Conservation (phyloP, 1,284 basidiomycete genomes). For the Tylopilus microsporus region DNA sequence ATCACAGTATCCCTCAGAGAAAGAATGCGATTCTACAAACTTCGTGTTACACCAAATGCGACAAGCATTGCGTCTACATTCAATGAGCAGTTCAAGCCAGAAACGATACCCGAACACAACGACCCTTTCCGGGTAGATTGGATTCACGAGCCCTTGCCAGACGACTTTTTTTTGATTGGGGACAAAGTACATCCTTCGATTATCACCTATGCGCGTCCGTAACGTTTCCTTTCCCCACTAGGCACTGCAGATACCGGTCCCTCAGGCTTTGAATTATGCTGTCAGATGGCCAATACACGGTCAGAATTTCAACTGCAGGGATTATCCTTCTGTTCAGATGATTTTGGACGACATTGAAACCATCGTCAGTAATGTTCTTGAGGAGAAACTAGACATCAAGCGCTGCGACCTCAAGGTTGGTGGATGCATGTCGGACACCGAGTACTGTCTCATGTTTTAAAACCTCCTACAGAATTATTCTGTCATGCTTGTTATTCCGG, state of each 20-base stretch:
- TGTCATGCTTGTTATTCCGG: slow-evolving; percentile 87
- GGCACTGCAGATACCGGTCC: slow-evolving; percentile 71
- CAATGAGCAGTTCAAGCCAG: slow-evolving; percentile 71
- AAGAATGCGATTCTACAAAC: slow-evolving; percentile 84
- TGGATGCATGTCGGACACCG: background rate
- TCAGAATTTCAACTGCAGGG: slow-evolving; percentile 72
- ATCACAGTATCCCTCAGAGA: slow-evolving; percentile 74
- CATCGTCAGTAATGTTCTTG: slow-evolving; percentile 60
- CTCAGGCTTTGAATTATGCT: slow-evolving; percentile 59
- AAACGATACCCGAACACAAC: slow-evolving; percentile 76
- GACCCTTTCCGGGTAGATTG: slow-evolving; percentile 80
- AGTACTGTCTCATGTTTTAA: background rate
- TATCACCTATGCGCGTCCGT: slow-evolving; percentile 2
- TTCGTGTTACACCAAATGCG: slow-evolving; percentile 73
- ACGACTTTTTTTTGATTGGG: slow-evolving; percentile 56
- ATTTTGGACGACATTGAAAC: slow-evolving; percentile 75
- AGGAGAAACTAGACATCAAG: slow-evolving; percentile 59
- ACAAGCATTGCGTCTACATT: slow-evolving; percentile 69
- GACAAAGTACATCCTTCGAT: slow-evolving; percentile 51
- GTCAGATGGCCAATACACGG: slow-evolving; percentile 77
- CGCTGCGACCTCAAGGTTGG: slow-evolving; percentile 58
- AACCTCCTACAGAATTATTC: slow-evolving; percentile 60
- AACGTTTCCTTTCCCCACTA: slow-evolving; percentile 30
- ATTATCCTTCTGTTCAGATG: slow-evolving; percentile 68
- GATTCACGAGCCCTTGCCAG: slow-evolving; percentile 51